A percentile compares a stretch with the other conserved stretches of the same genome.
phyloP scores from a whole-genome alignment of 2,329 filamentous ascomycete genomes.

The Cladophialophora exuberans region DNA sequence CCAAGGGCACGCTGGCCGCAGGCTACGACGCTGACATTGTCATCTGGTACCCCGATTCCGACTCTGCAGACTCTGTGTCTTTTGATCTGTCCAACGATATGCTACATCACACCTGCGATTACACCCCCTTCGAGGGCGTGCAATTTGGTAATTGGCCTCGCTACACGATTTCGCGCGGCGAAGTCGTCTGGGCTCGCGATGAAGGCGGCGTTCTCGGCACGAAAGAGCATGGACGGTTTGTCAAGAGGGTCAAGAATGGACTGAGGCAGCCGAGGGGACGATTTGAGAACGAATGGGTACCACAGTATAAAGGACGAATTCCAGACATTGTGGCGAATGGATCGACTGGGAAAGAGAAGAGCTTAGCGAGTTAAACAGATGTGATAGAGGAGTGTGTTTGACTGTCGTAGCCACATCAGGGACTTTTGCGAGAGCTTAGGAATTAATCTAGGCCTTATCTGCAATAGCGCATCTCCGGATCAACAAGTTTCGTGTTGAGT shows the following conservation, averaged over 20 bases:
- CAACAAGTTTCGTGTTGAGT: no score
- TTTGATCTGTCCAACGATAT: slow-evolving; percentile 36
- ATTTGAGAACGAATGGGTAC: slow-evolving; percentile 14
- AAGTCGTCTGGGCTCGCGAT: slow-evolving; percentile 34
- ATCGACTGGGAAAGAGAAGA: no score
- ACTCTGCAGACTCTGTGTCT: slow-evolving; percentile 2
- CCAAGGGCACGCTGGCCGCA: slow-evolving; percentile 45
- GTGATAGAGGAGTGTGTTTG: no score
- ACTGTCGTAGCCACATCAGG: no score
- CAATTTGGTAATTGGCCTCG: slow-evolving; percentile 39
- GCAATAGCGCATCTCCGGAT: no score
- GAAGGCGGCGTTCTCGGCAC: slow-evolving; percentile 10
- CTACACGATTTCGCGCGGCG: slow-evolving; percentile 39
- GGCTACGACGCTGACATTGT: slow-evolving; percentile 49
- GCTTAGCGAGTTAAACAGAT: no score
- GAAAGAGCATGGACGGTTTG: not conserved
- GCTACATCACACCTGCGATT: slow-evolving; percentile 41
- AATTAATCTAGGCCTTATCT: no score
- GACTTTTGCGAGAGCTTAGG: no score
- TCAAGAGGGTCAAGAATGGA: not conserved
- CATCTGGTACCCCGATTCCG: slow-evolving; percentile 46
- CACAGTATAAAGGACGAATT: slow-evolving; percentile 11
- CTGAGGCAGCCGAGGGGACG: slow-evolving; percentile 5
- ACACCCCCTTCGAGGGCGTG: slow-evolving; percentile 41
- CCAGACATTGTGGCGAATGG: not conserved